Conservation (phyloP, 2,329 filamentous ascomycete species). For the Fusarium setosum region DNA sequence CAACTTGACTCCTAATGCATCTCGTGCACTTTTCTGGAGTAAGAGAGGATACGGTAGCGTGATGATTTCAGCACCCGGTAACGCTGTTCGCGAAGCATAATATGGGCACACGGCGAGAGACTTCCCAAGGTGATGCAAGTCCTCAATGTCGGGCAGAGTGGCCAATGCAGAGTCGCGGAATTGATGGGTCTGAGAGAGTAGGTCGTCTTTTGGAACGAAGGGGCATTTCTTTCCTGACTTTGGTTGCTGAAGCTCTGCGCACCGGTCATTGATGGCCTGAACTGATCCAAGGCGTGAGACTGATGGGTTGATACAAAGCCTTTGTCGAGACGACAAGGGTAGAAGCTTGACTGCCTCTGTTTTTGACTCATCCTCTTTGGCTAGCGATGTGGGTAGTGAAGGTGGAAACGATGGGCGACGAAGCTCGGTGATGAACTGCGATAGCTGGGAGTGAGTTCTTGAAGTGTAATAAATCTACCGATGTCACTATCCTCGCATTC, state of each 20-base stretch:
- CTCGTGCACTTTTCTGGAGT: constrained; percentile 86
- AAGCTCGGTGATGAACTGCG: constrained; percentile 87
- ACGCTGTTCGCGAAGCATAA: constrained; percentile 89
- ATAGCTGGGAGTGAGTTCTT: constrained; percentile 90
- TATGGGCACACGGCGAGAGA: constrained; percentile 90
- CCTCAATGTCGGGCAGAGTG: constrained; percentile 92
- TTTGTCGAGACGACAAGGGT: constrained; percentile 86
- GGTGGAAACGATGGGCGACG: constrained; percentile 82
- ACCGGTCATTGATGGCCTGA: constrained; percentile 92
- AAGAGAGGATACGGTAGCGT: constrained; percentile 93
- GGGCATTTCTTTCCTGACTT: constrained; percentile 70
- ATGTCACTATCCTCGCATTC: constrained; percentile 44
- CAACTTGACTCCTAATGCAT: constrained; percentile 86
- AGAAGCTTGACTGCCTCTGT: constrained; percentile 76
- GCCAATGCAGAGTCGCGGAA: constrained; percentile 90
- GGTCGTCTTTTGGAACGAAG: constrained; percentile 83
- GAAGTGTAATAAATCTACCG: constrained; percentile 87
- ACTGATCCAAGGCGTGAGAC: constrained; percentile 78
- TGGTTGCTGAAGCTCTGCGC: constrained; percentile 87
- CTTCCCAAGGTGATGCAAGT: constrained; percentile 82
- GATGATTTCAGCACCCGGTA: constrained; percentile 88
- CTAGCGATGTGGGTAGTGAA: constrained; percentile 65
- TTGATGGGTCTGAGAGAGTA: constrained; percentile 75
- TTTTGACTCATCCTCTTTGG: constrained; percentile 39
- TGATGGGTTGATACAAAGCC: constrained; percentile 87